These are phyloP conservation scores for Wickerhamiella vanderwaltii DNA, from an alignment of 805 yeast species.

Conservation along the genomic window DNA sequence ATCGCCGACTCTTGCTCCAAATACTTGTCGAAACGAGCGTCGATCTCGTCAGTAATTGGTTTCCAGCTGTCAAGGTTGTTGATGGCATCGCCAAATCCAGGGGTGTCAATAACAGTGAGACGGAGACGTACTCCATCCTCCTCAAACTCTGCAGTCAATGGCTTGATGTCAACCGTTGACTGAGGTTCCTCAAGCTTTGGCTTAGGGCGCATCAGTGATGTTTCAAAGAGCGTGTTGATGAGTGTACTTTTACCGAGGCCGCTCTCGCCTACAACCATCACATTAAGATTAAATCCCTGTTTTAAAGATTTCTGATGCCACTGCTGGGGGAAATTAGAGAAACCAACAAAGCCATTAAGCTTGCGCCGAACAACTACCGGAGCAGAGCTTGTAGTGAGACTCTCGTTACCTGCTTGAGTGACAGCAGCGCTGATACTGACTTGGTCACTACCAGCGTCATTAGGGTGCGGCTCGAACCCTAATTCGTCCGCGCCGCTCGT, in stretches of 20 bases:
- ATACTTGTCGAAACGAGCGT: constrained; percentile 71
- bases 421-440: constrained; percentile 14
- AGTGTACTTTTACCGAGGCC: constrained; percentile 62
- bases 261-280: constrained; percentile 81
- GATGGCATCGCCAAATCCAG: constrained; percentile 87
- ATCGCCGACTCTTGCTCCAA: constrained; percentile 82
- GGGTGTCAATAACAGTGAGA: constrained; percentile 75
- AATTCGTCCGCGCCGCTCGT: constrained; percentile 3
- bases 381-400: constrained; percentile 10
- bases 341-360: constrained; percentile 87
- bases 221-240: constrained; percentile 64
- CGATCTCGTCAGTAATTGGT: constrained; percentile 83
- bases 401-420: constrained; percentile 13
- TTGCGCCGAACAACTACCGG: constrained; percentile 66
- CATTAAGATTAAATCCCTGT: constrained; percentile 78
- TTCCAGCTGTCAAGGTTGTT: constrained; percentile 74
- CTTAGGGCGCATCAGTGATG: constrained; percentile 32
- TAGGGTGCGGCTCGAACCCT: constrained; percentile 8
- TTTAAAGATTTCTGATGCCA: constrained; percentile 92
- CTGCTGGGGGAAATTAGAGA: constrained; percentile 94
- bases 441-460: constrained; percentile 11
- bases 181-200: constrained; percentile 12
- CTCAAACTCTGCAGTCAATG: constrained; percentile 61
- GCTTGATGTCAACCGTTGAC: constrained; percentile 42
- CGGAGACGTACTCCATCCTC: constrained; percentile 87